Percentiles rank a stretch among this genome's conserved stretches.
Evolutionary conservation across 2,329 filamentous ascomycete species (phyloP).

Genomic region (Colletotrichum lupini): DNA sequence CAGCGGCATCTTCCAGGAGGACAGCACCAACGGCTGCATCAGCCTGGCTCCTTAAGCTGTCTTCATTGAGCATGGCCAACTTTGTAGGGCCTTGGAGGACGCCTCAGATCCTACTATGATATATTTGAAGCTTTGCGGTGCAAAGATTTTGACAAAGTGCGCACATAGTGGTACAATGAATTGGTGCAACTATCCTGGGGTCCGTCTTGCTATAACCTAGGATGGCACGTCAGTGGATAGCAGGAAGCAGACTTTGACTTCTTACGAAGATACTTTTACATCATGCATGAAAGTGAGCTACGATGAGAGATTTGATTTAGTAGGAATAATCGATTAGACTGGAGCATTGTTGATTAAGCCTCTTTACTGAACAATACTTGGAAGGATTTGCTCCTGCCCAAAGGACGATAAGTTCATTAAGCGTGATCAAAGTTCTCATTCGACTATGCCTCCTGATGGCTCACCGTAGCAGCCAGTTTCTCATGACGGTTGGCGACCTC

Average conservation of each 20-base stretch:
- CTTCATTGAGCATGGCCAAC: neutral
- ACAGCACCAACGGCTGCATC: slow-evolving; percentile 47
- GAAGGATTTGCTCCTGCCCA: no score
- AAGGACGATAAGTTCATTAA: no score
- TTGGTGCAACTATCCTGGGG: neutral
- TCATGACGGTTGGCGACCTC: slow-evolving; percentile 36
- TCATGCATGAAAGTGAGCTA: neutral
- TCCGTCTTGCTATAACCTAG: neutral
- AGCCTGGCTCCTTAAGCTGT: slow-evolving; percentile 16
- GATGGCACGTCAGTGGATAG: neutral
- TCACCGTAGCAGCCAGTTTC: slow-evolving; percentile 24
- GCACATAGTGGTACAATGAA: neutral
- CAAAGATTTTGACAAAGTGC: neutral
- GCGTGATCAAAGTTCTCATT: no score
- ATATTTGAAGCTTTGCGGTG: neutral
- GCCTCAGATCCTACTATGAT: neutral
- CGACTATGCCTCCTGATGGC: slow-evolving; percentile 24
- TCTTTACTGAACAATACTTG: neutral
- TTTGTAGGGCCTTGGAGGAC: neutral
- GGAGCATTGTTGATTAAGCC: neutral
- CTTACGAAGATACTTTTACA: neutral
- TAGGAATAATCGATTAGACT: neutral
- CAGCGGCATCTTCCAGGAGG: slow-evolving; percentile 64
- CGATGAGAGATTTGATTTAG: neutral
- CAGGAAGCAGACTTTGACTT: neutral